Base-by-base conservation (phyloP, 495 filamentous ascomycete species). In the Penicillium parvum region DNA sequence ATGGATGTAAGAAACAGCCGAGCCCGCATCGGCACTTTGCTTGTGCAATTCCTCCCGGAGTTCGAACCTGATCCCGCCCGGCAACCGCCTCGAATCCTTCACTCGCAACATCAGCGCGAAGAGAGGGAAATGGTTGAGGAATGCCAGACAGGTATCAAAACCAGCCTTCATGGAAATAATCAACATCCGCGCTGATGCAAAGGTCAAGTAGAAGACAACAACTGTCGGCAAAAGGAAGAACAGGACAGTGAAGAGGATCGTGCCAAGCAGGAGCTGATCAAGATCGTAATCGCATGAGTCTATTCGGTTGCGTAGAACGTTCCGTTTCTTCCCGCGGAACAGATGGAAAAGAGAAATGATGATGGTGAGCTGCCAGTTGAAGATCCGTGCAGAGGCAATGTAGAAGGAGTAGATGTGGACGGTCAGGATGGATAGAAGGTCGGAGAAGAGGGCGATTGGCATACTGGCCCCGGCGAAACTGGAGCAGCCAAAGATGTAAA, bases 231-330 rank as follows among this genome's bases (percentile, higher is more conserved):
- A 74, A 15, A 99, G 75, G 61, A 97, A 99, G 71, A 94, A 95
- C 1, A 97, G 77, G 9, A 97, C 76, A 2, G 94, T 96, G 52
- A 99, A 99, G 7, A 99, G 74, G 16, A 97, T 97, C 1, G 92
- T 97, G 22, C 92, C 92, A 10, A 99, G 81, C 5, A 99, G 81
- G 3, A 99, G 82, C 63, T 99, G 94, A 58, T 99, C 92, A 12
- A 99, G 83, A 60, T 96, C 92, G 63, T 99, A 99, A 65, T 99
- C 92, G 72, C 94, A 99, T 26, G 88, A 91, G 60, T 99, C 92
- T 50, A 97, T 96, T 60, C 92, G 88, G 53, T 96, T 96, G 49
- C 92, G 82, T 9, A 99, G 78, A 6, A 99, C 88, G 47, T 99
- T 99, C 45, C 92, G 83, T 58, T 99, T 99, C 60, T 97, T 97